Conservation (phyloP, 2,329 filamentous ascomycete genomes). For the Plectosphaerella cucumerina region DNA sequence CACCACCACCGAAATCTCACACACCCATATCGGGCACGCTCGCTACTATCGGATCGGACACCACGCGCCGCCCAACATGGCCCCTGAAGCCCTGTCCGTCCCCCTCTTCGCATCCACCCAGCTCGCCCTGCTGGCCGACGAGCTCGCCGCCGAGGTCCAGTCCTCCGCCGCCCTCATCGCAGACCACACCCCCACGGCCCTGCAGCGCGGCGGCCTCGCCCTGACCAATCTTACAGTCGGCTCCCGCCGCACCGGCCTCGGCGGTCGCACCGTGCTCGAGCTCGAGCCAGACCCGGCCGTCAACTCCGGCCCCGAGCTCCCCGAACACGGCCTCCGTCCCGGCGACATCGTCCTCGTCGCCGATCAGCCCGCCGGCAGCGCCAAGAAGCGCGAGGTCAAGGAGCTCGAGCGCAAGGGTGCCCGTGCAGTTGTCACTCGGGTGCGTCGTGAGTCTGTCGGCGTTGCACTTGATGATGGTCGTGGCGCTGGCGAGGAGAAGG, state of each 20-base stretch:
- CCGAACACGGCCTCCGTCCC: constrained; percentile 69
- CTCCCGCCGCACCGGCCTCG: constrained; percentile 81
- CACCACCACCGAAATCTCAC: not conserved
- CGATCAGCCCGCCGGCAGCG: constrained; percentile 69
- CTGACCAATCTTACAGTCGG: constrained; percentile 70
- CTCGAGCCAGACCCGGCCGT: constrained; percentile 70
- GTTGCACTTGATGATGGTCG: constrained; percentile 68
- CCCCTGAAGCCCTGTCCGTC: constrained; percentile 50
- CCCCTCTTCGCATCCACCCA: constrained; percentile 67
- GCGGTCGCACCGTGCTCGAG: constrained; percentile 86
- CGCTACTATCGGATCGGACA: too few relatives aligned
- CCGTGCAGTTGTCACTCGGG: constrained; percentile 66
- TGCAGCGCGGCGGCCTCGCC: constrained; percentile 75
- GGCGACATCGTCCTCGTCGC: constrained; percentile 76
- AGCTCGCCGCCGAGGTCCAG: constrained; percentile 68
- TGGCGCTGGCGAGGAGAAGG: constrained; percentile 26
- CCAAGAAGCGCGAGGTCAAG: constrained; percentile 68
- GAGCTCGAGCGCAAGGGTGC: constrained; percentile 66
- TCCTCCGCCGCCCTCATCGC: constrained; percentile 66
- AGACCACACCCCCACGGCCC: constrained; percentile 61
- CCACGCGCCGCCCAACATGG: constrained; percentile 21
- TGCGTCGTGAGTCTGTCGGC: constrained; percentile 53
- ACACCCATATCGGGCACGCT: not conserved
- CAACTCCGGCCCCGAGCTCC: constrained; percentile 47
- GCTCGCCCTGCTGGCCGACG: constrained; percentile 63